These are phyloP conservation scores for Dorcoceras hygrometricum DNA, from an alignment of 257 asterid genomes.

Conservation along the genomic window DNA sequence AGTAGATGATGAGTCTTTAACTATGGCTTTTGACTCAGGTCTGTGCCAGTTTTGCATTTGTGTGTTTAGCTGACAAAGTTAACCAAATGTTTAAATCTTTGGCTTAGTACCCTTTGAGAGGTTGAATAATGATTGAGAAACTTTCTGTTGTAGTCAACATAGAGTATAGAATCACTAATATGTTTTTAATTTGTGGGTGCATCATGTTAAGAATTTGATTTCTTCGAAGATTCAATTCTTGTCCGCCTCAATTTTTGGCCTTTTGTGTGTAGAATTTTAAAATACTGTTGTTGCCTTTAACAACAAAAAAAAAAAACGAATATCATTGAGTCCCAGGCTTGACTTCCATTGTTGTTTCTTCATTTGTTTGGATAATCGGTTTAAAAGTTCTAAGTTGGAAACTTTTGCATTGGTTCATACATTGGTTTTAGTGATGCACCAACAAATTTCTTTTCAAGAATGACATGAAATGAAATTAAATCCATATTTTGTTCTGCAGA, in stretches of 20 bases:
- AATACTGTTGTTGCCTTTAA: background rate
- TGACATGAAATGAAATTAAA: constrained; percentile 17
- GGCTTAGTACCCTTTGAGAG: background rate
- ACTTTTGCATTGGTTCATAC: constrained; percentile 10
- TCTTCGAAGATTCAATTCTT: background rate
- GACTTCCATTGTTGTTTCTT: constrained; percentile 2
- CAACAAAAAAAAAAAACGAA: background rate
- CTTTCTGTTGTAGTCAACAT: background rate
- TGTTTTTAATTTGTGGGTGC: background rate
- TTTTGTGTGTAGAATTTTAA: background rate
- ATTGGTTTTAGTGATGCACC: constrained; percentile 11
- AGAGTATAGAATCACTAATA: background rate
- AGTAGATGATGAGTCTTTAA: background rate
- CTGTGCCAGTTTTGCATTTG: background rate
- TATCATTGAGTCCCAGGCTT: constrained; percentile 8
- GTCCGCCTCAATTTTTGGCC: background rate
- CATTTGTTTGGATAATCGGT: background rate
- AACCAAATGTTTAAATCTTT: constrained; percentile 1
- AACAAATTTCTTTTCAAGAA: constrained; percentile 1
- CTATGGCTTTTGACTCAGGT: background rate
- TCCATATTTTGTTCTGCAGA: constrained; percentile 45
- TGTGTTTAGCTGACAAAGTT: constrained; percentile 3
- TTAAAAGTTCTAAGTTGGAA: background rate
- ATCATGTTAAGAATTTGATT: background rate
- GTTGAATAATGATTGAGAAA: background rate